Percentiles rank a stretch among this genome's conserved stretches.
phyloP scores from a whole-genome alignment of 306 rosid genomes.

The Pyrus pyrifolia region DNA sequence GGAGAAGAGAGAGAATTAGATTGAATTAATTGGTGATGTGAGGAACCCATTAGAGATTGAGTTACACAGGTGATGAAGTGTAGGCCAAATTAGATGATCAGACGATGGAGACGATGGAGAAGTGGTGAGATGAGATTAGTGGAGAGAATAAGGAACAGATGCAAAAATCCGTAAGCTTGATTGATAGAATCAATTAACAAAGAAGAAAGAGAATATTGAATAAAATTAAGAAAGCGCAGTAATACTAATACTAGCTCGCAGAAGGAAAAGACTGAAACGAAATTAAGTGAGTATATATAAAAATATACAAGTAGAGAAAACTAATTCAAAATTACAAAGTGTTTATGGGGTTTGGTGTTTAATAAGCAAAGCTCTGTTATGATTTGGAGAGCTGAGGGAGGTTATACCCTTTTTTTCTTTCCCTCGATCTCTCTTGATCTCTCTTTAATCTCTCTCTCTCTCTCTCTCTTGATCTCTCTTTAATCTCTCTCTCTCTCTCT shows the following conservation, averaged over 20 bases:
- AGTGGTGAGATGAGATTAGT: slow-evolving; percentile 15
- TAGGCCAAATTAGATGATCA: not conserved
- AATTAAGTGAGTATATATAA: not conserved
- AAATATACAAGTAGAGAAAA: not conserved
- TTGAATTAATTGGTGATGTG: slow-evolving; percentile 17
- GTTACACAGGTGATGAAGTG: slow-evolving; percentile 26
- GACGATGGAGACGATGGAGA: slow-evolving; percentile 16
- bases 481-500: not conserved
- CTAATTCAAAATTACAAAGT: slow-evolving; percentile 10
- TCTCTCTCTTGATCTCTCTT: not conserved
- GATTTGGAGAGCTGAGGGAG: slow-evolving; percentile 23
- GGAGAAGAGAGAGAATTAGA: slow-evolving; percentile 31
- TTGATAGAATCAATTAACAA: slow-evolving; percentile 43
- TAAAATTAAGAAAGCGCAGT: slow-evolving; percentile 8
- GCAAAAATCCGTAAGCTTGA: slow-evolving; percentile 30
- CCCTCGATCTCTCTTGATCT: not conserved
- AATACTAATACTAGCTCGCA: not conserved
- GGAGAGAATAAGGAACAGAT: slow-evolving; percentile 43
- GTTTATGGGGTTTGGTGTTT: slow-evolving; percentile 1
- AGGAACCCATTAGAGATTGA: not conserved
- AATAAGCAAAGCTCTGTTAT: not conserved
- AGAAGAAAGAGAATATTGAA: slow-evolving; percentile 4
- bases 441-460: not conserved
- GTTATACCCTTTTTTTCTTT: not conserved
- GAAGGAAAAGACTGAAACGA: slow-evolving; percentile 10